Percentiles rank a stretch among this genome's conserved stretches.
Evolutionary conservation across 768 basidiomycete genomes (phyloP).

Genomic region (Tubosaeta sp.): DNA sequence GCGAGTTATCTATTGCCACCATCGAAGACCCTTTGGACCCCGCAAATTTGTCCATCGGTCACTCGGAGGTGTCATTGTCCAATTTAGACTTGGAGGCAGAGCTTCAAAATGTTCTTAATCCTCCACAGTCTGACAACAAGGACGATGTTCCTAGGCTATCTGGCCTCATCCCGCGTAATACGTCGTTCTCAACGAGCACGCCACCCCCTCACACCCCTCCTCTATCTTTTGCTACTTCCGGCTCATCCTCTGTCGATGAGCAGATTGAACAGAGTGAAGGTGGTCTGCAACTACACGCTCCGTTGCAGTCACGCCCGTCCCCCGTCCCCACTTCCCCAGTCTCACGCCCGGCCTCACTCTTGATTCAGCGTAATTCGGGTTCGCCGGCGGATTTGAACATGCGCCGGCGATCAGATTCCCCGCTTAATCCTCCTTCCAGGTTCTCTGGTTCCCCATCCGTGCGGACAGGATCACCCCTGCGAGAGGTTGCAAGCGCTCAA

Average conservation of each 20-base stretch:
- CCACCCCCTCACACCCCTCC: conserved; percentile 22
- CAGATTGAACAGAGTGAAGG: conserved; percentile 6
- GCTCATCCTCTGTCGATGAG: conserved; percentile 17
- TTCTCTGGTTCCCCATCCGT: conserved; percentile 17
- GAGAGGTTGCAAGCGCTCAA: conserved; percentile 19
- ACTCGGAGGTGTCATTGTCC: conserved; percentile 34
- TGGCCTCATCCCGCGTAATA: conserved; percentile 21
- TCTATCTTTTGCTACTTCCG: conserved; percentile 16
- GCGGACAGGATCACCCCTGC: conserved; percentile 27
- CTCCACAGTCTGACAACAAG: conserved; percentile 7
- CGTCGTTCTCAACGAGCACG: conserved; percentile 25
- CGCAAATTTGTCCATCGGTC: conserved; percentile 32
- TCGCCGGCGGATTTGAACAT: conserved; percentile 18
- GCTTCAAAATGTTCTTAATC: conserved; percentile 20
- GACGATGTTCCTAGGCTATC: conserved; percentile 20
- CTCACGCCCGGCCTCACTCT: conserved; percentile 12
- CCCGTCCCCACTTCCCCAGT: not conserved
- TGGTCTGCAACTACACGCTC: not conserved
- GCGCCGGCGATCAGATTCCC: conserved; percentile 23
- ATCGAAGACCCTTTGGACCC: conserved; percentile 28
- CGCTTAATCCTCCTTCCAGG: conserved; percentile 13
- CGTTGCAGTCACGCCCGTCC: conserved; percentile 3
- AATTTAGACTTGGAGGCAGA: conserved; percentile 32
- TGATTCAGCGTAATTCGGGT: conserved; percentile 12
- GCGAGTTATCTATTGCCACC: conserved; percentile 27